phyloP scores from a whole-genome alignment of 1,284 basidiomycete species.

The Ustilago xerochloae region DNA sequence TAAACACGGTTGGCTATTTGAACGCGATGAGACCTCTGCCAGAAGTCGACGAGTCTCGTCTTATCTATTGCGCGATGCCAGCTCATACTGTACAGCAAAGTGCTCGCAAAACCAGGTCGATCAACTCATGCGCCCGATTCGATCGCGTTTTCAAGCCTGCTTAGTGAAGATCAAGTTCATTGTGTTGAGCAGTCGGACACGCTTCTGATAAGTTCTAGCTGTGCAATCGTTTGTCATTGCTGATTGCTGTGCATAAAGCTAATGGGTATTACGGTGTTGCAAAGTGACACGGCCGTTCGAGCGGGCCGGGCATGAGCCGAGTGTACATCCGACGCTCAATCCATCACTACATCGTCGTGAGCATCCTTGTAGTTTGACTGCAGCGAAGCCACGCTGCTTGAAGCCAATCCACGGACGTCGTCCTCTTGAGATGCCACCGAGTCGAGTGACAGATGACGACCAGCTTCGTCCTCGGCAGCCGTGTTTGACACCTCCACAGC shows the following conservation, averaged over 20 bases:
- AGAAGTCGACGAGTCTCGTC: too few species aligned
- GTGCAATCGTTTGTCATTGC: neutral
- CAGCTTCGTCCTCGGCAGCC: neutral
- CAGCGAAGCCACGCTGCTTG: conserved; percentile 42
- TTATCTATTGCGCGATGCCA: too few species aligned
- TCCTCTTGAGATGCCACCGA: conserved; percentile 10
- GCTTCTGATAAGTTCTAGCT: too few species aligned
- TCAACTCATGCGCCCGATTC: too few species aligned
- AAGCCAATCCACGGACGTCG: conserved; percentile 5
- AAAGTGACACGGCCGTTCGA: neutral
- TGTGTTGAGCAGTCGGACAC: too few species aligned
- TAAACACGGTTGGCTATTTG: too few species aligned
- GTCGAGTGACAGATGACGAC: conserved; percentile 4
- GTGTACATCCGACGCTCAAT: neutral
- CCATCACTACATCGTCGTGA: conserved; percentile 11
- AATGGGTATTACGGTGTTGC: neutral
- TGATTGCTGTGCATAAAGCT: neutral
- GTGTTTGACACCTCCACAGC: neutral
- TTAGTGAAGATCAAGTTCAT: too few species aligned
- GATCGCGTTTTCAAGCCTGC: too few species aligned
- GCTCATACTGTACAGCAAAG: too few species aligned
- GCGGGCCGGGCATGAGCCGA: conserved; percentile 3
- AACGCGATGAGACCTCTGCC: too few species aligned
- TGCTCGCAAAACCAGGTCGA: too few species aligned
- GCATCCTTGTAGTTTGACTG: conserved; percentile 51